Percentiles rank a stretch among this genome's conserved stretches.
phyloP scores from a whole-genome alignment of 352 stramenopile genomes.

The Pythium phragmiticola region DNA sequence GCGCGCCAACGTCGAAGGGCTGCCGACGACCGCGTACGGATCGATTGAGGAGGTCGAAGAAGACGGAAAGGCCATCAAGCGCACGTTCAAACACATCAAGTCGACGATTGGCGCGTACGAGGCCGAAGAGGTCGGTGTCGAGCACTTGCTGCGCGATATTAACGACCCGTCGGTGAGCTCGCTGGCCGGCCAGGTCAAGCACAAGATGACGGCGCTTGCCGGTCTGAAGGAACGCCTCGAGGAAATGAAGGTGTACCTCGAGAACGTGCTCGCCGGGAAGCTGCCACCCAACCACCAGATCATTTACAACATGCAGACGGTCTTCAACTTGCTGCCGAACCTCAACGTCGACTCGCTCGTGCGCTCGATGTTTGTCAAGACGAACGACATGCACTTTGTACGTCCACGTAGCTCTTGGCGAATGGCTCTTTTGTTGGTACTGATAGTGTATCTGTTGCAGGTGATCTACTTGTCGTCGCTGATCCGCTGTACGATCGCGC shows the following conservation, averaged over 20 bases:
- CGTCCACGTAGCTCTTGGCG: slow-evolving; percentile 20
- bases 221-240: slow-evolving; percentile 94
- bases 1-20: slow-evolving; percentile 90
- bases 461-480: slow-evolving; percentile 97
- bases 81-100: slow-evolving; percentile 98
- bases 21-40: slow-evolving; percentile 98
- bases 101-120: slow-evolving; percentile 95
- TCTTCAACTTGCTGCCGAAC: slow-evolving; percentile 99
- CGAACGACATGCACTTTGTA: slow-evolving; percentile 99
- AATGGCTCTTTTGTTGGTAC: not conserved
- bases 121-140: slow-evolving; percentile 96
- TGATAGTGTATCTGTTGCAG: slow-evolving; percentile 34
- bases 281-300: slow-evolving; percentile 90
- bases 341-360: slow-evolving; percentile 97
- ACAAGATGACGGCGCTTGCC: slow-evolving; percentile 96
- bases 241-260: slow-evolving; percentile 98
- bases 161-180: slow-evolving; percentile 99
- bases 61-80: slow-evolving; percentile 94
- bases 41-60: slow-evolving; percentile 97
- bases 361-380: slow-evolving; percentile 98
- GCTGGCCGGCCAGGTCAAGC: slow-evolving; percentile 97
- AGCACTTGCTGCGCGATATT: slow-evolving; percentile 99
- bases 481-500: slow-evolving; percentile 96
- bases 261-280: slow-evolving; percentile 86
- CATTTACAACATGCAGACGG: slow-evolving; percentile 99